Evolutionary conservation across 2,329 filamentous ascomycete genomes (phyloP).

Genomic region (Microdochium trichocladiopsis): DNA sequence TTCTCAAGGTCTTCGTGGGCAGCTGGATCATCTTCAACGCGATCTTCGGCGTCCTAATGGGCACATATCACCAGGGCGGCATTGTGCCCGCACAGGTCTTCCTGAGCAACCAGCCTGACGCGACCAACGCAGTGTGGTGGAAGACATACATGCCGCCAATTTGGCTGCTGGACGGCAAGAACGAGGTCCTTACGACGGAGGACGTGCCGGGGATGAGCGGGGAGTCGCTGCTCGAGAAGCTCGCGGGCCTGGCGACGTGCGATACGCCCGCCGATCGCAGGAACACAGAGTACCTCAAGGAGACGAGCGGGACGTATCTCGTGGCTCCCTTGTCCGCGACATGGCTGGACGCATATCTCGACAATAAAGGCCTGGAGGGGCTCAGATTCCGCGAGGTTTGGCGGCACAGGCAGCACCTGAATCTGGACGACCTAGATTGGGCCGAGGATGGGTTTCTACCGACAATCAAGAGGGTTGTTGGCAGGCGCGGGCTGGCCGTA

Average conservation of each 20-base stretch:
- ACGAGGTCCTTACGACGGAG: constrained; percentile 60
- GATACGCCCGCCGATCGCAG: constrained; percentile 49
- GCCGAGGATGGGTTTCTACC: constrained; percentile 68
- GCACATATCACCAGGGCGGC: constrained; percentile 75
- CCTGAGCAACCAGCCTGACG: constrained; percentile 61
- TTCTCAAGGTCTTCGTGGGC: constrained; percentile 47
- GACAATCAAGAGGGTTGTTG: constrained; percentile 61
- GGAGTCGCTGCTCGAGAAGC: constrained; percentile 48
- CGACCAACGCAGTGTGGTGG: constrained; percentile 72
- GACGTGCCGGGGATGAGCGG: constrained; percentile 70
- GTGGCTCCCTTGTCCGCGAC: constrained; percentile 66
- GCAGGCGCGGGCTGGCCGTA: constrained; percentile 51
- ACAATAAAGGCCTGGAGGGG: constrained; percentile 51
- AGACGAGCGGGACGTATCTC: constrained; percentile 60
- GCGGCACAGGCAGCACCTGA: constrained; percentile 61
- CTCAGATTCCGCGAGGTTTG: constrained; percentile 64
- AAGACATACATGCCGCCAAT: constrained; percentile 79
- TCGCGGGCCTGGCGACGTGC: constrained; percentile 55
- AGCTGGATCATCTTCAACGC: constrained; percentile 66
- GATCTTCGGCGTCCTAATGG: constrained; percentile 64
- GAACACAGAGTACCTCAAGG: constrained; percentile 49
- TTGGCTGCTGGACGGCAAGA: constrained; percentile 73
- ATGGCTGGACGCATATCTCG: constrained; percentile 58
- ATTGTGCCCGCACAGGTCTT: constrained; percentile 71
- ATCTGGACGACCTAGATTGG: constrained; percentile 76